A percentile compares a stretch with the other conserved stretches of the same genome.
Evolutionary conservation across 208 protist species (phyloP).

Genomic region (Trypanosoma rangeli): DNA sequence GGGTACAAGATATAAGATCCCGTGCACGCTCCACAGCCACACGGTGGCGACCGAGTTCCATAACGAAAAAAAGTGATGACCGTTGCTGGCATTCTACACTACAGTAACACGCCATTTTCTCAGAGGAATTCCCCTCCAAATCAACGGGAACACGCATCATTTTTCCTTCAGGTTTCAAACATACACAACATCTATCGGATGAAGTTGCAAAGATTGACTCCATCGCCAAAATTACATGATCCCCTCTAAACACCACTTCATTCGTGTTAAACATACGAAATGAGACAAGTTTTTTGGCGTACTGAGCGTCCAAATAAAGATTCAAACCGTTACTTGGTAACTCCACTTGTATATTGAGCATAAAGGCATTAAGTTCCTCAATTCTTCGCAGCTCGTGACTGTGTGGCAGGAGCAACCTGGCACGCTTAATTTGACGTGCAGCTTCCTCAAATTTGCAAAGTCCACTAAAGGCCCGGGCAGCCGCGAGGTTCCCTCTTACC

Average conservation of each 20-base stretch:
- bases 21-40: slow-evolving; percentile 37
- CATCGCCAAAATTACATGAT: slow-evolving; percentile 43
- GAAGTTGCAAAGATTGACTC: slow-evolving; percentile 40
- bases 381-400: slow-evolving; percentile 60
- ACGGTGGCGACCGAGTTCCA: slow-evolving; percentile 44
- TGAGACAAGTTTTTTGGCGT: slow-evolving; percentile 49
- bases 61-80: slow-evolving; percentile 32
- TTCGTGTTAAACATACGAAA: slow-evolving; percentile 11
- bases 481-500: slow-evolving; percentile 61
- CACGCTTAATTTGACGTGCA: slow-evolving; percentile 25
- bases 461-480: slow-evolving; percentile 58
- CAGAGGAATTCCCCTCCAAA: background rate
- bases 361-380: slow-evolving; percentile 55
- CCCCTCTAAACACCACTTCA: slow-evolving; percentile 39
- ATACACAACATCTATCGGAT: slow-evolving; percentile 47
- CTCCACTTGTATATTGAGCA: slow-evolving; percentile 43
- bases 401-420: slow-evolving; percentile 49
- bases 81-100: slow-evolving; percentile 43
- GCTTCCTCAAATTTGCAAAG: slow-evolving; percentile 56
- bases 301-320: slow-evolving; percentile 52
- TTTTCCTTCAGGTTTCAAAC: slow-evolving; percentile 29
- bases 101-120: slow-evolving; percentile 19
- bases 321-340: slow-evolving; percentile 32
- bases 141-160: slow-evolving; percentile 23
- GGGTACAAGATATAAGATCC: slow-evolving; percentile 42